Conservation (phyloP, 352 stramenopile species). For the Phytopythium chamaehyphon region DNA sequence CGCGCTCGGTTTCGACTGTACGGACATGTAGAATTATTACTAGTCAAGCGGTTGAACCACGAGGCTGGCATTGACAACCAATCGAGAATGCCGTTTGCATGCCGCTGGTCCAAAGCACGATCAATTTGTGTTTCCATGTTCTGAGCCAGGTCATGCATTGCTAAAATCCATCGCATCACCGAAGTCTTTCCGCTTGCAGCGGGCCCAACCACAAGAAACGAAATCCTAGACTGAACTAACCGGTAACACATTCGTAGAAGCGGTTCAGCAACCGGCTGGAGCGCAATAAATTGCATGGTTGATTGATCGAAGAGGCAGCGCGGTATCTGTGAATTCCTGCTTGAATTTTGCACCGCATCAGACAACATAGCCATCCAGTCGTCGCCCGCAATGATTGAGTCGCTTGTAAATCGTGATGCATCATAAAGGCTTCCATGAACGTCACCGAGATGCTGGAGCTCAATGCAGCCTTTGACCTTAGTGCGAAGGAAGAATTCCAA, state of each 20-base stretch:
- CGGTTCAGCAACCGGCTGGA: slow-evolving; percentile 15
- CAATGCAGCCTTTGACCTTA: slow-evolving; percentile 30
- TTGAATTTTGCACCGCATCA: not conserved
- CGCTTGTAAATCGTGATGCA: slow-evolving; percentile 31
- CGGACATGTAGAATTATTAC: slow-evolving; percentile 1
- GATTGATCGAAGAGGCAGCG: slow-evolving; percentile 20
- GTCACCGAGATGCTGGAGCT: slow-evolving; percentile 32
- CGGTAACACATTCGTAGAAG: slow-evolving; percentile 34
- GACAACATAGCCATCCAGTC: slow-evolving; percentile 5
- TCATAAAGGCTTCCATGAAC: slow-evolving; percentile 26
- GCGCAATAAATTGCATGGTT: slow-evolving; percentile 31
- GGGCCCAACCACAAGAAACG: slow-evolving; percentile 42
- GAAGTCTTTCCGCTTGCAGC: slow-evolving; percentile 50
- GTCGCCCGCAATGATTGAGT: slow-evolving; percentile 18
- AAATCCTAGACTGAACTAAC: slow-evolving; percentile 29
- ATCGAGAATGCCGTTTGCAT: slow-evolving; percentile 34
- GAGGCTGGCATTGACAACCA: slow-evolving; percentile 36
- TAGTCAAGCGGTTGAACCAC: slow-evolving; percentile 31
- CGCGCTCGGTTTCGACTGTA: slow-evolving; percentile 14
- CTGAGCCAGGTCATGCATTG: slow-evolving; percentile 33
- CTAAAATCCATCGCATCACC: slow-evolving; percentile 31
- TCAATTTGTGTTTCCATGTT: slow-evolving; percentile 39
- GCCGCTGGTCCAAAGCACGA: slow-evolving; percentile 36
- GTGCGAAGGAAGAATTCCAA: slow-evolving; percentile 40
- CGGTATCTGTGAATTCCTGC: not conserved